Evolutionary conservation across 129 eudicot genomes (phyloP), one percentile per base, ranked within the genome.

Genomic region (Artemisia argyi): DNA sequence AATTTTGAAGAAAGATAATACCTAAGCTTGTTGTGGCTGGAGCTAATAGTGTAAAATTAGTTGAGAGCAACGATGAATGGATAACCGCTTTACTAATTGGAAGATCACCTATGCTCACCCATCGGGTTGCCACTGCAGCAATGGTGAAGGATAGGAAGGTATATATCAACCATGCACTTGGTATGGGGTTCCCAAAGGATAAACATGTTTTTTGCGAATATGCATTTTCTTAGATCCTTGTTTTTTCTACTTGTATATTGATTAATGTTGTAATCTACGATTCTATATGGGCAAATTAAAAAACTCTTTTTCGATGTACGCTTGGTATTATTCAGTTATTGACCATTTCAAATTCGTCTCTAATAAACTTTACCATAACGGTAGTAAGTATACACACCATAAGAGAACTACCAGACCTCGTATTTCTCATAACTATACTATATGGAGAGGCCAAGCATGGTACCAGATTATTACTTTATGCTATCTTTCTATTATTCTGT

Each of bases 161-260:
- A 49, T 95, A 90, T 70, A 68, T 95, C 26, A 90, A 74, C 72
- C 97, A 95, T 63, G 19, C 90, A 46, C 64, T 90, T 77, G 97
- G 96, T n/a, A 80, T 94, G 80, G 98, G 98, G 14, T 95, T 84
- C 80, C 99, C 99, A 2, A 90, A 79, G 83, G 88, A 80, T 73
- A 94, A 88, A 63, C 99, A 95, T 73, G 81, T 83, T n/a, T 85
- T 95, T 59, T 78, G 84, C 6, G 96, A 95, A 79, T 96, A 96
- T 16, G 79, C 22, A 18, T 95, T 95, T 73, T 68, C 85, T 61
- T 86, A 80, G 63, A 68, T 30, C 16, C 24, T 24, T 20, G n/a
- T n/a, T 59, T 61, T 61, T 15, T 15, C 3, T 47, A 15, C 15
- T 15, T 5, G 58, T 7, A 44, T 57, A 26, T 42, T 60, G 54